phyloP scores from a whole-genome alignment of 2,329 filamentous ascomycete genomes.

The Clonostachys sp. region DNA sequence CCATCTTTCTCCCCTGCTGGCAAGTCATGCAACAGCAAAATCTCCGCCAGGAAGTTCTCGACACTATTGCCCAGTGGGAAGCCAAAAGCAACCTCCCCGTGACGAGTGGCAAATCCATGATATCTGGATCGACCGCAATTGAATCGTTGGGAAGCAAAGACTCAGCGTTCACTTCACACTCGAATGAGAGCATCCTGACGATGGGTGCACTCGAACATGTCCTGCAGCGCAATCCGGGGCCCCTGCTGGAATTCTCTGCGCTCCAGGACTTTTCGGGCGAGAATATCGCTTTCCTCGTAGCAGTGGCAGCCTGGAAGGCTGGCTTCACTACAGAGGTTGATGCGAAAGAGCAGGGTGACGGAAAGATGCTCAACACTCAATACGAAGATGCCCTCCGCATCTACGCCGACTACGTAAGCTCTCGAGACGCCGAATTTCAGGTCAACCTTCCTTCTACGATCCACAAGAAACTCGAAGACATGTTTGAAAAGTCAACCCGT shows the following conservation, averaged over 20 bases:
- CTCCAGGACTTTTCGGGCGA: slow-evolving; percentile 62
- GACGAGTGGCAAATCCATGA: slow-evolving; percentile 23
- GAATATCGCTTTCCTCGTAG: slow-evolving; percentile 61
- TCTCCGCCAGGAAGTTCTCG: slow-evolving; percentile 41
- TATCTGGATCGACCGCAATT: slow-evolving; percentile 7
- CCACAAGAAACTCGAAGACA: slow-evolving; percentile 40
- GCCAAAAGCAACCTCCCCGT: slow-evolving; percentile 25
- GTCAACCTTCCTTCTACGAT: slow-evolving; percentile 57
- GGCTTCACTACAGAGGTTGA: slow-evolving; percentile 8
- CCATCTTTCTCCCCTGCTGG: slow-evolving; percentile 58
- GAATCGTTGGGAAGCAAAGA: slow-evolving; percentile 16
- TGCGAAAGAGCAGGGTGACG: background rate
- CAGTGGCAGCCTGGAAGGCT: slow-evolving; percentile 48
- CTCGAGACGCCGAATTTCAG: slow-evolving; percentile 56
- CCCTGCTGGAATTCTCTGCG: slow-evolving; percentile 57
- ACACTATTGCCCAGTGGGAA: slow-evolving; percentile 44
- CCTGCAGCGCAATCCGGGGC: slow-evolving; percentile 48
- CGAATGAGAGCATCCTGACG: slow-evolving; percentile 43
- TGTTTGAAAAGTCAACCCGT: slow-evolving; percentile 51
- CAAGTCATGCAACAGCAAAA: slow-evolving; percentile 43
- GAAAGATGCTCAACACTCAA: slow-evolving; percentile 29
- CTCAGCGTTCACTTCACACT: slow-evolving; percentile 2
- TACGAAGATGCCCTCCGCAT: slow-evolving; percentile 58
- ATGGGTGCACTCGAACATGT: slow-evolving; percentile 58
- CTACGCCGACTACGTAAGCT: slow-evolving; percentile 56